phyloP scores from a whole-genome alignment of 1,284 basidiomycete species.

The Pseudozyma sp. region DNA sequence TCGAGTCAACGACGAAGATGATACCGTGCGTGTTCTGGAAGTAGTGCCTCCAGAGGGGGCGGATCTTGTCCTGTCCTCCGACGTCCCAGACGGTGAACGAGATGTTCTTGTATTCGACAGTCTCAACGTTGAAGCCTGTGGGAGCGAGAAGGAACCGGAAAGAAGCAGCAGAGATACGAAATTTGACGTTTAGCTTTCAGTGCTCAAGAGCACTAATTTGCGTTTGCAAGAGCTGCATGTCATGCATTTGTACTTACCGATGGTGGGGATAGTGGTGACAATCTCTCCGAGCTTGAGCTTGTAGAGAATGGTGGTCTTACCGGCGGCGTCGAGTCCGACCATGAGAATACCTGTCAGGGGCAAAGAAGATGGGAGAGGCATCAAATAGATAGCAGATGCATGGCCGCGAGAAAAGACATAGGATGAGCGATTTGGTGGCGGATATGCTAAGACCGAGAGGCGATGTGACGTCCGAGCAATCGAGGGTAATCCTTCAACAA shows the following conservation, averaged over 20 bases:
- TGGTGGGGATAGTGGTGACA: conserved; percentile 99
- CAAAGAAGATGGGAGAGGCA: background rate
- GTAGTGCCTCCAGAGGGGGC: conserved; percentile 99
- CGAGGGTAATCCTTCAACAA: too few relatives aligned
- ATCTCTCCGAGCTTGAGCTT: conserved; percentile 99
- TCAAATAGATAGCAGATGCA: background rate
- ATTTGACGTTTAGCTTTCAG: background rate
- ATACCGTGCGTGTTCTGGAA: conserved; percentile 99
- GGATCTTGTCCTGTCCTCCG: conserved; percentile 77
- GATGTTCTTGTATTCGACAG: conserved; percentile 99
- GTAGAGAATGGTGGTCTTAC: conserved; percentile 86
- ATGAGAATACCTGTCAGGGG: conserved; percentile 71
- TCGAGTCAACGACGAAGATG: conserved; percentile 99
- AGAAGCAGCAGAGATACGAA: background rate
- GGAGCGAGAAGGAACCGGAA: background rate
- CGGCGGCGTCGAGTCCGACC: conserved; percentile 96
- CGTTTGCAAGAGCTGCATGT: background rate
- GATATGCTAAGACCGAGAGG: too few relatives aligned
- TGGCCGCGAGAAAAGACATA: background rate
- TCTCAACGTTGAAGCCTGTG: conserved; percentile 83
- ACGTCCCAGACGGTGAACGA: conserved; percentile 99
- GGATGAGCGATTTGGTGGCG: conserved; percentile 1
- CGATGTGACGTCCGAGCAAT: too few relatives aligned
- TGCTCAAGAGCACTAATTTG: background rate
- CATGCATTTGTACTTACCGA: conserved; percentile 70